These are phyloP conservation scores for Mycena vulgaris DNA, from an alignment of 768 basidiomycete genomes.

Conservation along the genomic window DNA sequence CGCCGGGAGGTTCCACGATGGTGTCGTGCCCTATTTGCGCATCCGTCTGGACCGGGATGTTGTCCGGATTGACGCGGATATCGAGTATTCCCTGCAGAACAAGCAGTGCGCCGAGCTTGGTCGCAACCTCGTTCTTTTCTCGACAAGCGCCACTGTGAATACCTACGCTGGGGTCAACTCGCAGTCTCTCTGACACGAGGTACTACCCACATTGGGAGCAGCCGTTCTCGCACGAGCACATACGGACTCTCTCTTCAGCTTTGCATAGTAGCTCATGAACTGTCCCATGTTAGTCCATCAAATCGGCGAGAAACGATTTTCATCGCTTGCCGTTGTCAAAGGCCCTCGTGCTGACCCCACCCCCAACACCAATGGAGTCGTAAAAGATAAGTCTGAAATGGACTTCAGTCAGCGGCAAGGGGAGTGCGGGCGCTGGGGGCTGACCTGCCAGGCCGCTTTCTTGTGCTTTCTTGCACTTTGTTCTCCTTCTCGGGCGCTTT, in stretches of 20 bases:
- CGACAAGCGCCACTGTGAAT: constrained; percentile 76
- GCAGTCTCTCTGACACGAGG: neutral
- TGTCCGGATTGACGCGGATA: constrained; percentile 54
- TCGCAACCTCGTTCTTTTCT: constrained; percentile 78
- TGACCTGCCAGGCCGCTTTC: constrained; percentile 82
- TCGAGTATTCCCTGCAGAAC: constrained; percentile 75
- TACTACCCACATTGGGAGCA: constrained; percentile 74
- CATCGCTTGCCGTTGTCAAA: constrained; percentile 80
- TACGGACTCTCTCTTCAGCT: constrained; percentile 70
- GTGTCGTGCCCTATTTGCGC: constrained; percentile 59
- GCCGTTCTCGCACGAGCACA: constrained; percentile 78
- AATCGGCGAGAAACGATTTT: constrained; percentile 7
- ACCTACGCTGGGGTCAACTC: constrained; percentile 58
- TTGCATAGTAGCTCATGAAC: constrained; percentile 73
- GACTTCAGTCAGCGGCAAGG: constrained; percentile 2
- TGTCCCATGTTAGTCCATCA: constrained; percentile 33
- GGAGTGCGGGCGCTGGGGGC: constrained; percentile 8
- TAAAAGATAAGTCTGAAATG: constrained; percentile 82
- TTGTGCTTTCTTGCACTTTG: constrained; percentile 60
- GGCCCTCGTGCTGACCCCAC: constrained; percentile 82
- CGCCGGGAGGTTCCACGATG: constrained; percentile 66
- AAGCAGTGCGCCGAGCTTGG: constrained; percentile 82
- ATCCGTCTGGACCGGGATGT: constrained; percentile 52
- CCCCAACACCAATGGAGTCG: constrained; percentile 77
- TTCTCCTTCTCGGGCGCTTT: constrained; percentile 85